Evolutionary conservation across 305 asterid species (phyloP), one percentile per base, ranked within the genome.

Genomic region (Fraxinus velutina): DNA sequence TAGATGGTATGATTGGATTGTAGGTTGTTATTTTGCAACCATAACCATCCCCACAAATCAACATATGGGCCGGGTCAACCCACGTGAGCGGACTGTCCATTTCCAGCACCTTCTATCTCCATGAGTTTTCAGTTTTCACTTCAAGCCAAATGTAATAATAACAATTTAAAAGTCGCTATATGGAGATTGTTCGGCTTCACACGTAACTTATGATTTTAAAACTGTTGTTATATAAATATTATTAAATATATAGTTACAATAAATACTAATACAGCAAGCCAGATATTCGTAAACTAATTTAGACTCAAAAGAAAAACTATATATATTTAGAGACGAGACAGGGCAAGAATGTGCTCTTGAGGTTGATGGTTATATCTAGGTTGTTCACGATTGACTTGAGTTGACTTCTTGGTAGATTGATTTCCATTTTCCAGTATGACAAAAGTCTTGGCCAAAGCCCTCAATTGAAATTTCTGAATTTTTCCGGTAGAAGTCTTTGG

Each of bases 401-500:
- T 50, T 33, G 80, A 60, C 5, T 42, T 77, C 4, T 68, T 68
- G 9, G 24, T 21, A 7, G 85, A 70, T 4, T 79, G 34, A 27
- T 37, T 33, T 27, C 50, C 80, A 12, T 68, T 81, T 37, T 89
- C 88, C 0, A 84, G 24, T 12, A 71, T 3, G 4, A 19, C 85
- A 10, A 87, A 79, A 15, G 84, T 84, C 66, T 80, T 91, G 0
- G 95, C 95, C 85, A 89, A 1, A 1, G 81, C 90, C 71, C 97
- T 87, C 64, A 93, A 87, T 70, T 89, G 88, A 64, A 84, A 86
- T 44, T 93, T 93, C 88, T 90, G 92, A 39, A 92, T 44, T 66
- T 93, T 93, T 19, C 92, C 93, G 0, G 97, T 92, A 0, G 91
- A 5, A 2, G 93, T 92, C 85, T 89, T 92, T 0, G 98, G 97